Percentiles rank a stretch among this genome's conserved stretches.
Conservation (phyloP, 768 basidiomycete species). For the Coprinopsis sp. region DNA sequence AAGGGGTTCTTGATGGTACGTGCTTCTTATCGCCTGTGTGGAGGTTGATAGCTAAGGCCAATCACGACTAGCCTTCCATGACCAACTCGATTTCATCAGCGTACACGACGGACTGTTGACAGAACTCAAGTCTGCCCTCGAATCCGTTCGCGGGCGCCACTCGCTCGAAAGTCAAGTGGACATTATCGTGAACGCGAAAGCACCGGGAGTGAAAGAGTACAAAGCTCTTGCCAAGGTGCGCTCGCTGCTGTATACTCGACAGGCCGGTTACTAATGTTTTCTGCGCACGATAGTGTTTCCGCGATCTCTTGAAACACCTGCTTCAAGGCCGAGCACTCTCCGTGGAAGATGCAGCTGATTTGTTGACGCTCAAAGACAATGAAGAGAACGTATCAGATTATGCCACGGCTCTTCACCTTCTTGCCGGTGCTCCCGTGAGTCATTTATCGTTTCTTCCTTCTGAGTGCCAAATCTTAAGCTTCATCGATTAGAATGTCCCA, state of each 20-base stretch:
- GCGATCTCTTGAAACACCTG: constrained; percentile 59
- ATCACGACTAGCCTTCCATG: constrained; percentile 73
- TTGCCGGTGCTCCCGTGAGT: constrained; percentile 50
- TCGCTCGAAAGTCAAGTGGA: constrained; percentile 68
- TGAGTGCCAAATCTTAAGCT: not conserved
- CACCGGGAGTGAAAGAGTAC: constrained; percentile 39
- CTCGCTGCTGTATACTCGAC: not conserved
- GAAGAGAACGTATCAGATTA: constrained; percentile 53
- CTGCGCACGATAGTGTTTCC: constrained; percentile 65
- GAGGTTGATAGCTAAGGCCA: not conserved
- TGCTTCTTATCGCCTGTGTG: not conserved
- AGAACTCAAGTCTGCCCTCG: constrained; percentile 52
- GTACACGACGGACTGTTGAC: constrained; percentile 69
- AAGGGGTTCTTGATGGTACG: constrained; percentile 53
- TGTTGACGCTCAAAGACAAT: constrained; percentile 85
- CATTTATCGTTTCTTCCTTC: not conserved
- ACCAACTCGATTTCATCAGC: constrained; percentile 81
- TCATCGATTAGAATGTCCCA: constrained; percentile 72
- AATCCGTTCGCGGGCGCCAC: constrained; percentile 50
- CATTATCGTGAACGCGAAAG: constrained; percentile 52
- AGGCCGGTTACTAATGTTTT: not conserved
- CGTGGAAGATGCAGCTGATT: constrained; percentile 78
- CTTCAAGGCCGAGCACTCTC: constrained; percentile 71
- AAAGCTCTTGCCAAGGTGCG: constrained; percentile 51
- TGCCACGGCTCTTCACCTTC: constrained; percentile 62